phyloP scores from a whole-genome alignment of 2,329 filamentous ascomycete species.

The Raffaelea deltoideospora region DNA sequence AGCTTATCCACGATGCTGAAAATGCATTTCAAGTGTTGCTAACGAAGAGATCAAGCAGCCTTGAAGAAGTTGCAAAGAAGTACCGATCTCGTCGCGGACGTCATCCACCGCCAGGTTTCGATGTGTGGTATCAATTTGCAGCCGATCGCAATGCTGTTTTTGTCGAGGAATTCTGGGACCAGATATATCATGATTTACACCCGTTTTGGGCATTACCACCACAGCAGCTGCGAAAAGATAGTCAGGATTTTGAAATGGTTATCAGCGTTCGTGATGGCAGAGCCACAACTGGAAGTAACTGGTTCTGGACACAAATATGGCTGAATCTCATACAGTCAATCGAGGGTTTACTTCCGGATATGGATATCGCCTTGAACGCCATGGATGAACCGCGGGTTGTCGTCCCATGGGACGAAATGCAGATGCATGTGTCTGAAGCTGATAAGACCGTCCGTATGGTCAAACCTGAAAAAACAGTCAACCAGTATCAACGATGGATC shows the following conservation, averaged over 20 bases:
- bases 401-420: constrained; percentile 47
- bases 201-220: constrained; percentile 40
- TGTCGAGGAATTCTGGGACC: constrained; percentile 49
- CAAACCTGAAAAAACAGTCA: constrained; percentile 15
- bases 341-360: constrained; percentile 44
- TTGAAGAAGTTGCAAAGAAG: constrained; percentile 35
- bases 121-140: constrained; percentile 42
- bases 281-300: constrained; percentile 35
- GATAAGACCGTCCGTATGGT: constrained; percentile 21
- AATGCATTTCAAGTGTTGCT: constrained; percentile 25
- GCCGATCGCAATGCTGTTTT: constrained; percentile 34
- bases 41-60: constrained; percentile 27
- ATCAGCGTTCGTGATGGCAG: constrained; percentile 40
- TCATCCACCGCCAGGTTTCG: constrained; percentile 49
- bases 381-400: constrained; percentile 54
- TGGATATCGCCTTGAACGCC: constrained; percentile 51
- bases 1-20: constrained; percentile 31
- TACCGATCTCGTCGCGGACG: constrained; percentile 42
- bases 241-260: constrained; percentile 42
- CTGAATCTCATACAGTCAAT: constrained; percentile 35
- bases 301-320: constrained; percentile 45
- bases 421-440: constrained; percentile 36
- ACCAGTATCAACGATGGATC: no score
- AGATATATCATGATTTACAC: constrained; percentile 45
- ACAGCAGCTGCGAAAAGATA: constrained; percentile 31